These are phyloP conservation scores for Nannizziopsis barbatae DNA, from an alignment of 2,329 filamentous ascomycete species.

Conservation along the genomic window DNA sequence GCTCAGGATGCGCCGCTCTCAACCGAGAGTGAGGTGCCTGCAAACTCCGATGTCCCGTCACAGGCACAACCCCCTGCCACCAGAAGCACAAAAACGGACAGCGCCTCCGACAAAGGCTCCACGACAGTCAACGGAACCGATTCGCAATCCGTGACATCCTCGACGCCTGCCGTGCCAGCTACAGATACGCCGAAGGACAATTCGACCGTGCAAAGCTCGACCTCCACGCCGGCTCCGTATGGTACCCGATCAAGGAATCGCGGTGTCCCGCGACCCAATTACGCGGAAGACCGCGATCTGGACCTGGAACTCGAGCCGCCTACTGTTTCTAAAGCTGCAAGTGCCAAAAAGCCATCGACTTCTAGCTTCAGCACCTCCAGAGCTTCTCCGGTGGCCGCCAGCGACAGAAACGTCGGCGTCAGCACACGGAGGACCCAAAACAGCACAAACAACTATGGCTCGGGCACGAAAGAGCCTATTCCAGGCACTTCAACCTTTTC, in stretches of 20 bases:
- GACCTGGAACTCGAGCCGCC: conserved; percentile 73
- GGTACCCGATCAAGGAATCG: conserved; percentile 91
- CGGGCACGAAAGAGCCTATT: conserved; percentile 37
- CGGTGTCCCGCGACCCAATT: conserved; percentile 66
- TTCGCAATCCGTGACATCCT: conserved; percentile 36
- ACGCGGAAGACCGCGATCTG: conserved; percentile 84
- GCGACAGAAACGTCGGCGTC: conserved; percentile 30
- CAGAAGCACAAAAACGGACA: conserved; percentile 7
- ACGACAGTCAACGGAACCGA: conserved; percentile 28
- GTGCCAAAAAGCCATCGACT: conserved; percentile 24
- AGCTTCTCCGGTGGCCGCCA: conserved; percentile 26
- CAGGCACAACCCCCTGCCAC: conserved; percentile 8
- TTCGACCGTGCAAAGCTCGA: conserved; percentile 28
- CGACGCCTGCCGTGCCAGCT: conserved; percentile 30
- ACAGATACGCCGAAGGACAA: conserved; percentile 22
- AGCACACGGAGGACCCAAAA: conserved; percentile 33
- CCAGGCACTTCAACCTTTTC: conserved; percentile 51
- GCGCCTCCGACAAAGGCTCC: conserved; percentile 15
- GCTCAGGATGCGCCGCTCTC: conserved; percentile 21
- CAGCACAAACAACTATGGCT: conserved; percentile 25
- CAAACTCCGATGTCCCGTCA: conserved; percentile 16
- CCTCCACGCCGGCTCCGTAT: conserved; percentile 55
- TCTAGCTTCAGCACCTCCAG: conserved; percentile 22
- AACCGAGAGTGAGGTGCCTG: conserved; percentile 14
- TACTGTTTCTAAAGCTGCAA: conserved; percentile 21